Conservation (phyloP, 1,139 yeast genomes). For the Kodamaea ohmeri region DNA sequence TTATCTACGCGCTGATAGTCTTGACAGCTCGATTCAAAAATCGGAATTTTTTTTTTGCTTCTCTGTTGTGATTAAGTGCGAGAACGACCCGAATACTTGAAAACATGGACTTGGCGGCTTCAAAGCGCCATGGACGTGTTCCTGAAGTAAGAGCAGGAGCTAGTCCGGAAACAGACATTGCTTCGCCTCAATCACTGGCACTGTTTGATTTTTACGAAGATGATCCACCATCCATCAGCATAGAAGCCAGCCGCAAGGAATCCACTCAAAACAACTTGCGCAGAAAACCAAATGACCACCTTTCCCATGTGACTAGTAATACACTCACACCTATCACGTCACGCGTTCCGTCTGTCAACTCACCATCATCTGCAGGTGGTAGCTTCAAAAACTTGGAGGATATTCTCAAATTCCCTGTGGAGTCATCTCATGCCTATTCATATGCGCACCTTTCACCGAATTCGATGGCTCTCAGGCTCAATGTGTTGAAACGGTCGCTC, state of each 20-base stretch:
- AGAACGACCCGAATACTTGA: not conserved
- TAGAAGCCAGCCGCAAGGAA: not conserved
- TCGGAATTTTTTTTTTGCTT: not conserved
- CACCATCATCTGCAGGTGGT: slow-evolving; percentile 4
- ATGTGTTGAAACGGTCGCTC: slow-evolving; percentile 70
- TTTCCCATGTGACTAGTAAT: slow-evolving; percentile 4
- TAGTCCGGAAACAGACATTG: not conserved
- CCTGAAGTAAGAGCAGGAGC: not conserved
- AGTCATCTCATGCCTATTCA: slow-evolving; percentile 81
- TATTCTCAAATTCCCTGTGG: slow-evolving; percentile 63
- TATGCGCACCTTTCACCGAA: slow-evolving; percentile 81
- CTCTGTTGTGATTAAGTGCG: not conserved
- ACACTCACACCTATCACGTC: slow-evolving; percentile 16
- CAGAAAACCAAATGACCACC: slow-evolving; percentile 2
- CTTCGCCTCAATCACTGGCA: slow-evolving; percentile 10
- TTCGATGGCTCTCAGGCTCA: slow-evolving; percentile 71
- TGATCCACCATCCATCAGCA: slow-evolving; percentile 8
- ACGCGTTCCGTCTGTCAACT: slow-evolving; percentile 7
- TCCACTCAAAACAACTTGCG: slow-evolving; percentile 6
- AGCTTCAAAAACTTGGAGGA: slow-evolving; percentile 23
- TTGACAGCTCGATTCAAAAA: not conserved
- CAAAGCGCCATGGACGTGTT: slow-evolving; percentile 3
- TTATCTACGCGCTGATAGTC: not conserved
- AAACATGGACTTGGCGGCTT: slow-evolving; percentile 6
- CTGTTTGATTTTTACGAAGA: slow-evolving; percentile 16